Percentiles rank a stretch among this genome's conserved stretches.
These are phyloP conservation scores for Aristolochia fimbriata DNA, from an alignment of 164 flowering plant species.

Conservation along the genomic window DNA sequence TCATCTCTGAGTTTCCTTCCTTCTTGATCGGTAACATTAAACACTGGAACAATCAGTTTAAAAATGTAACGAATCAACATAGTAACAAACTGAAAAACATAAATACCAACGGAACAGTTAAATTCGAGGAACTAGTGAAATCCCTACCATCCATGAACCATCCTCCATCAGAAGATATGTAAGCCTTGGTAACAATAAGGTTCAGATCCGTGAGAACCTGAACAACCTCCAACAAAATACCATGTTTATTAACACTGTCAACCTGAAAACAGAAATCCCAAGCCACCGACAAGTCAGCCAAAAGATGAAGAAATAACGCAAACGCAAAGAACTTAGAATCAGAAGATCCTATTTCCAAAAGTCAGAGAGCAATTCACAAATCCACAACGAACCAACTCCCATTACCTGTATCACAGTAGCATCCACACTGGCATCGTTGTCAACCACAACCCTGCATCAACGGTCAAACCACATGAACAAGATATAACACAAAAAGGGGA, in stretches of 20 bases:
- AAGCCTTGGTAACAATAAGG: slow-evolving; percentile 65
- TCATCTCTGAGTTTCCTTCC: slow-evolving; percentile 44
- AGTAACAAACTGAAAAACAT: not conserved
- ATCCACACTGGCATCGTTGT: slow-evolving; percentile 33
- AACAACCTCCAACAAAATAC: slow-evolving; percentile 70
- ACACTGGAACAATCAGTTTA: slow-evolving; percentile 29
- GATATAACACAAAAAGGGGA: not conserved
- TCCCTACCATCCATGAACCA: slow-evolving; percentile 95
- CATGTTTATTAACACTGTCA: slow-evolving; percentile 75
- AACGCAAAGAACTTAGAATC: not conserved
- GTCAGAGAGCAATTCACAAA: too few relatives aligned
- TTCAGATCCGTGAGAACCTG: slow-evolving; percentile 80
- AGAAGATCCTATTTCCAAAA: not conserved
- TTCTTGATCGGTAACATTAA: slow-evolving; percentile 46
- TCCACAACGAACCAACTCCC: not conserved
- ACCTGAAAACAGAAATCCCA: slow-evolving; percentile 35
- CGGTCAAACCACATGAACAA: not conserved
- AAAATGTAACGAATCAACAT: not conserved
- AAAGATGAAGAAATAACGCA: not conserved
- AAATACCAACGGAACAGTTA: not conserved
- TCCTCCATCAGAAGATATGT: slow-evolving; percentile 84
- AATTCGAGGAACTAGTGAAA: slow-evolving; percentile 1
- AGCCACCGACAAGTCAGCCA: not conserved
- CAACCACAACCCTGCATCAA: slow-evolving; percentile 42
- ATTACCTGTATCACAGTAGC: slow-evolving; percentile 41